Conservation (phyloP, 306 rosid genomes). For the Sicyos baderoa region DNA sequence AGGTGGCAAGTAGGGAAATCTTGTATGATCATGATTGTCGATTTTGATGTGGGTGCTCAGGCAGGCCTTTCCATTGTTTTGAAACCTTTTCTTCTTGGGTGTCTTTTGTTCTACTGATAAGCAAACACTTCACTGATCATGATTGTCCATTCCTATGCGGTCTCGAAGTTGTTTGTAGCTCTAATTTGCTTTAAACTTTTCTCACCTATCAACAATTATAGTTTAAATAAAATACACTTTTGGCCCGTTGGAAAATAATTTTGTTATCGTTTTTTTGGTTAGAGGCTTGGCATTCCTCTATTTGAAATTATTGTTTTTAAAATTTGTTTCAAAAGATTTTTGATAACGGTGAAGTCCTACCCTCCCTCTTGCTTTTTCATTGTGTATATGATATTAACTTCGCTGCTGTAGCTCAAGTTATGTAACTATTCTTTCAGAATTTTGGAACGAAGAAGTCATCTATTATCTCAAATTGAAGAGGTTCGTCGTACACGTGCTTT, state of each 20-base stretch:
- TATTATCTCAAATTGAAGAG: conserved; percentile 67
- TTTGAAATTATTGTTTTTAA: conserved; percentile 1
- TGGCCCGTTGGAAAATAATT: background rate
- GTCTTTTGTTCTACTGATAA: too few species aligned
- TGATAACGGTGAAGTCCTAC: background rate
- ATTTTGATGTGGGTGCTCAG: too few species aligned
- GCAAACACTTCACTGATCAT: too few species aligned
- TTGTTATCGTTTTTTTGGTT: background rate
- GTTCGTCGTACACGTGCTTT: conserved; percentile 79
- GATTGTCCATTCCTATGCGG: too few species aligned
- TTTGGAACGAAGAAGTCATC: conserved; percentile 45
- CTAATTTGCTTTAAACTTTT: background rate
- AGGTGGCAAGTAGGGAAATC: too few species aligned
- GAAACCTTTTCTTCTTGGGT: too few species aligned
- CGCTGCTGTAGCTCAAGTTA: conserved; percentile 22
- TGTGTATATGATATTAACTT: background rate
- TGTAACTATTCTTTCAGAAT: conserved; percentile 43
- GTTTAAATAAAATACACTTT: background rate
- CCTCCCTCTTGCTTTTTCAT: background rate
- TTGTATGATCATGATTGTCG: too few species aligned
- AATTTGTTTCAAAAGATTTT: background rate
- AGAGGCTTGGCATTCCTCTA: background rate
- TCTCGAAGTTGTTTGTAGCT: background rate
- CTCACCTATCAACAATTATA: background rate
- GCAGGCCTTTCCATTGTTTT: too few species aligned